Evolutionary conservation across 1,284 basidiomycete species (phyloP).

Genomic region (Ceratobasidium sp.): DNA sequence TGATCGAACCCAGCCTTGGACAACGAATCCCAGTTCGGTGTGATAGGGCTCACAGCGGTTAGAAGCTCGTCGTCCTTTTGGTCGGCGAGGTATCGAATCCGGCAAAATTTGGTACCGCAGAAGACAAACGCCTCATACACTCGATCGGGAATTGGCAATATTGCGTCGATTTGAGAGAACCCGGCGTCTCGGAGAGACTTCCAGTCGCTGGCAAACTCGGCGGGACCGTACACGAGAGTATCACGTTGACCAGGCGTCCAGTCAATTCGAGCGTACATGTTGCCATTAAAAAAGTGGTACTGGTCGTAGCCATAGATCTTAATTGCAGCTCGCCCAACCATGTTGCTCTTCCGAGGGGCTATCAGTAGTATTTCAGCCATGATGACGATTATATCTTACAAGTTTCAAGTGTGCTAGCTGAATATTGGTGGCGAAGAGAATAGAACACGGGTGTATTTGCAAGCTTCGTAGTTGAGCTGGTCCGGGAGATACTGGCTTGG

Average conservation of each 20-base stretch:
- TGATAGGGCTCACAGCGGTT: not conserved
- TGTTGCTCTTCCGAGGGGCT: not conserved
- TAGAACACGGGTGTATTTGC: not conserved
- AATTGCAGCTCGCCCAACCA: constrained; percentile 28
- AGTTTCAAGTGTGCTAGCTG: not conserved
- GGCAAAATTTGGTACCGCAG: constrained; percentile 27
- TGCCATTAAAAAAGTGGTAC: constrained; percentile 30
- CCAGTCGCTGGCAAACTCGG: constrained; percentile 29
- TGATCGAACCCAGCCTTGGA: constrained; percentile 25
- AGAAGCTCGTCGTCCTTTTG: constrained; percentile 25
- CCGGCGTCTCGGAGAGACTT: constrained; percentile 25
- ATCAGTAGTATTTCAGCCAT: not conserved
- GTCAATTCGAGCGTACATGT: constrained; percentile 30
- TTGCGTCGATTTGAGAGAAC: constrained; percentile 27
- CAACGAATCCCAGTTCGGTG: constrained; percentile 8
- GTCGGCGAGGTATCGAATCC: constrained; percentile 19
- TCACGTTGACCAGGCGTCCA: constrained; percentile 29
- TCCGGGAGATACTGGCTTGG: too few species aligned
- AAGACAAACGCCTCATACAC: constrained; percentile 34
- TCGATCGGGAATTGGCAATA: constrained; percentile 30
- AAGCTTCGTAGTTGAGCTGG: not conserved
- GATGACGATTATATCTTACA: not conserved
- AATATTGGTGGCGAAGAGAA: not conserved
- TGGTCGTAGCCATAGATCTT: constrained; percentile 22
- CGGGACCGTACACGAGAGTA: constrained; percentile 20